Base-by-base conservation (phyloP, 2,329 filamentous ascomycete species). In the Raffaelea arxii region DNA sequence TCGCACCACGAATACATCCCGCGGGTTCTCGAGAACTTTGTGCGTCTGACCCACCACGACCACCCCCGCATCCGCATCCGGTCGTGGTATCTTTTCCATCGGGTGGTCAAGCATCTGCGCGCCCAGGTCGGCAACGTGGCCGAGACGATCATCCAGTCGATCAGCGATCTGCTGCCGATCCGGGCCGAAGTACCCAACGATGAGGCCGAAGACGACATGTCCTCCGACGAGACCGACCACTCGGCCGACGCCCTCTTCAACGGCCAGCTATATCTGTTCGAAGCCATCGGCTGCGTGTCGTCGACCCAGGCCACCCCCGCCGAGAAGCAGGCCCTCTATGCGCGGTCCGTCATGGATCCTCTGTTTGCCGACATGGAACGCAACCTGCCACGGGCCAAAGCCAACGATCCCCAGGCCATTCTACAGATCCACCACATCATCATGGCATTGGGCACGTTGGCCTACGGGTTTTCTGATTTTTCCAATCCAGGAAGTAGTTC, bases 71-170 rank as follows among this genome's bases (percentile, higher is more conserved):
- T 98, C 52, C 86, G 88, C 58, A 85, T 84, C 6, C 80, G 92
- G 49, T 94, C 92, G 1, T 98, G 92, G 92, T 98, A 97, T 63
- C 77, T 98, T 2, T 96, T 98, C 68, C 85, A 90, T 57, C 85
- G 90, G 23, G 84, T 96, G 51, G 86, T 94, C 49, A 94, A 91
- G 67, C 87, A 92, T 55, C 73, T 98, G 25, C 79, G 90, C 48
- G 72, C 77, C 5, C 84, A 94, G 58, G 79, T 98, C 40, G 89
- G 88, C 46, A 88, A 92, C 58, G 84, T 95, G 25, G 89, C 91
- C 1, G 85, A 95, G 62, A 91, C 84, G 1, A 83, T 98, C 43
- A 94, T 98, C 46, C 82, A 89, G 59, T 91, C 91, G 32, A 83
- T 98, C 52, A 78, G 80, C 47, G 91, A 97, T 61, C 74, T 98